phyloP scores from a whole-genome alignment of 176 grass and related monocot species.

The Carex myosuroides region DNA sequence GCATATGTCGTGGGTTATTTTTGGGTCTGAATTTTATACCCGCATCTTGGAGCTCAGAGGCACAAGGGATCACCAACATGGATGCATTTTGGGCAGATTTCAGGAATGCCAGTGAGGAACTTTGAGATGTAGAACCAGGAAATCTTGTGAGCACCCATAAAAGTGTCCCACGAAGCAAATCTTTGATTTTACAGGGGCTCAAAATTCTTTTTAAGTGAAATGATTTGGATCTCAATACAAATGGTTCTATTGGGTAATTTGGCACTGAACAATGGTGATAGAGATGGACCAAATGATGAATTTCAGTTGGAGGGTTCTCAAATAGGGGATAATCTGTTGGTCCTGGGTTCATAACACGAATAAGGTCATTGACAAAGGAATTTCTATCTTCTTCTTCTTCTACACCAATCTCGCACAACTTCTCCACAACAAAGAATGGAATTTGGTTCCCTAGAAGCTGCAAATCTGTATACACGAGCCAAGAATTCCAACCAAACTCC shows the following conservation, averaged over 20 bases:
- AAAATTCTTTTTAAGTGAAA: not conserved
- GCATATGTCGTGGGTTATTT: too few species aligned
- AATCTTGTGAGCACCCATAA: not conserved
- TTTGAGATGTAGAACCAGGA: not conserved
- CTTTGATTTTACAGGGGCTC: not conserved
- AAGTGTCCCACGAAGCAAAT: not conserved
- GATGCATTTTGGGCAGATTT: not conserved
- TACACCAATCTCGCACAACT: not conserved
- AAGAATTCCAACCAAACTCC: not conserved
- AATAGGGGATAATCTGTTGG: not conserved
- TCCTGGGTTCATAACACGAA: not conserved
- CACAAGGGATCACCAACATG: not conserved
- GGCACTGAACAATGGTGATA: constrained; percentile 1
- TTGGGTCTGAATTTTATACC: too few species aligned
- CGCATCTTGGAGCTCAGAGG: too few species aligned
- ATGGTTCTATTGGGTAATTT: not conserved
- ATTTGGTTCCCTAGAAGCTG: not conserved
- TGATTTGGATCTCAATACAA: not conserved
- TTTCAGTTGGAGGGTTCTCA: not conserved
- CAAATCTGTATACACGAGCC: not conserved
- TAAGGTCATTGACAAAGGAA: not conserved
- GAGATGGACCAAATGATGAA: constrained; percentile 18
- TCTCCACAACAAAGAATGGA: not conserved
- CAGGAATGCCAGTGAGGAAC: not conserved
- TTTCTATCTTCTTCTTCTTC: too few species aligned